Evolutionary conservation across 2,329 filamentous ascomycete species (phyloP), one percentile per base, ranked within the genome.

Genomic region (Neonectria coccinea): DNA sequence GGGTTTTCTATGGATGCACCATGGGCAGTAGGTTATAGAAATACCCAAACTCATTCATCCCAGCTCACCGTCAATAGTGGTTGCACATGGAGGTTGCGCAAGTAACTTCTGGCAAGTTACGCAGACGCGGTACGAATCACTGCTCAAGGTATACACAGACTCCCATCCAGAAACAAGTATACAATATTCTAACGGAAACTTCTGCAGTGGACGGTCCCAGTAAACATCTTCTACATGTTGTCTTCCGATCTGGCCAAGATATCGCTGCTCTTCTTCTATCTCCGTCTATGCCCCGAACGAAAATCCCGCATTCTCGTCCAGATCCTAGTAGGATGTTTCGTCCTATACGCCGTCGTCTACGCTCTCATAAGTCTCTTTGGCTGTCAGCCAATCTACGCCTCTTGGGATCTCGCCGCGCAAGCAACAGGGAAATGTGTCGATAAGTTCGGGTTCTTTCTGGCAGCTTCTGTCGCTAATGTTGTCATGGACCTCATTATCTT

Each of bases 161-260:
- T 36, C 2, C 12, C 33, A 14, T 36, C 33, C 14, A 3, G 12
- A 36, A 3, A 36, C 33, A 14, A 36, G 33, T 10, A 2, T 10
- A 4, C 1, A 36, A 14, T 12, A 4, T 14, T 36, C 57, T 72
- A 18, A 70, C 44, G 9, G 4, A 10, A 1, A 5, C 2, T 0
- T 27, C 0, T 1, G 2, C 7, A 72, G 70, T 72, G 70, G 70
- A 72, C 70, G 0, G 63, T 72, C 8, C 70, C 68, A 2, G 70
- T 71, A 62, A 72, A 72, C 25, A 72, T 72, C 42, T 72, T 72
- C 20, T 72, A 72, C 52, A 72, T 72, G 70, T 45, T 72, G 1
- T 69, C 70, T 0, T 72, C 70, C 3, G 70, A 72, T 9, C 50
- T 72, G 5, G 70, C 70, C 39, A 72, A 72, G 20, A 69, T 72